Conservation (phyloP, 2,329 filamentous ascomycete species). For the Cladosporium colombiae region DNA sequence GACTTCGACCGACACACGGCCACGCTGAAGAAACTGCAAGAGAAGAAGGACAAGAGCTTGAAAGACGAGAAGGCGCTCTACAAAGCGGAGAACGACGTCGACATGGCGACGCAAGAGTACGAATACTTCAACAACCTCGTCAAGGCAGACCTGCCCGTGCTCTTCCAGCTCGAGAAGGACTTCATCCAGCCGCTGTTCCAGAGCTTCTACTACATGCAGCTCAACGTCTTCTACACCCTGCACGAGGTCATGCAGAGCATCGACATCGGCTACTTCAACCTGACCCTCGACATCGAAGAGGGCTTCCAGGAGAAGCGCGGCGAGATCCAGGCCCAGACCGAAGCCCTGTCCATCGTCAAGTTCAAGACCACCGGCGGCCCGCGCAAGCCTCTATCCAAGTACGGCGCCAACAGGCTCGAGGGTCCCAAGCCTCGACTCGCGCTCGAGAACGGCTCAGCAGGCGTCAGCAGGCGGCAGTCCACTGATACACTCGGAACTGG, state of each 20-base stretch:
- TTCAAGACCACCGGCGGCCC: conserved; percentile 82
- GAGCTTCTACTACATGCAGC: conserved; percentile 99
- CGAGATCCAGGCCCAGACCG: conserved; percentile 80
- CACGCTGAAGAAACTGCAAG: conserved; percentile 87
- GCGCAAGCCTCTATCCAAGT: conserved; percentile 53
- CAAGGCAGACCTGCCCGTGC: conserved; percentile 90
- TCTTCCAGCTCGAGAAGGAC: conserved; percentile 85
- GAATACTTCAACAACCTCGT: conserved; percentile 98
- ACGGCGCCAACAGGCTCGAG: conserved; percentile 40
- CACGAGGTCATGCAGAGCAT: conserved; percentile 97
- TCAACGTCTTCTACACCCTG: conserved; percentile 98
- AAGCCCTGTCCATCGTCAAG: conserved; percentile 79
- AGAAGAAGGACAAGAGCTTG: conserved; percentile 93
- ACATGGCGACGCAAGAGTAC: conserved; percentile 90
- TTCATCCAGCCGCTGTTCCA: conserved; percentile 98
- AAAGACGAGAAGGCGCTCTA: conserved; percentile 98
- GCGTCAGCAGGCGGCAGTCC: conserved; percentile 27
- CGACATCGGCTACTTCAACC: conserved; percentile 96
- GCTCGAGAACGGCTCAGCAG: conserved; percentile 37
- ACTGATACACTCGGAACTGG: conserved; percentile 26
- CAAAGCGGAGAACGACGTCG: conserved; percentile 89
- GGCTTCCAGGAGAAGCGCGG: conserved; percentile 88
- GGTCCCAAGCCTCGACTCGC: conserved; percentile 31
- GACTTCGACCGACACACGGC: conserved; percentile 89
- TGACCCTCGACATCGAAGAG: conserved; percentile 86